Evolutionary conservation across 2,329 filamentous ascomycete species (phyloP).

Genomic region (Mariannaea sp.): DNA sequence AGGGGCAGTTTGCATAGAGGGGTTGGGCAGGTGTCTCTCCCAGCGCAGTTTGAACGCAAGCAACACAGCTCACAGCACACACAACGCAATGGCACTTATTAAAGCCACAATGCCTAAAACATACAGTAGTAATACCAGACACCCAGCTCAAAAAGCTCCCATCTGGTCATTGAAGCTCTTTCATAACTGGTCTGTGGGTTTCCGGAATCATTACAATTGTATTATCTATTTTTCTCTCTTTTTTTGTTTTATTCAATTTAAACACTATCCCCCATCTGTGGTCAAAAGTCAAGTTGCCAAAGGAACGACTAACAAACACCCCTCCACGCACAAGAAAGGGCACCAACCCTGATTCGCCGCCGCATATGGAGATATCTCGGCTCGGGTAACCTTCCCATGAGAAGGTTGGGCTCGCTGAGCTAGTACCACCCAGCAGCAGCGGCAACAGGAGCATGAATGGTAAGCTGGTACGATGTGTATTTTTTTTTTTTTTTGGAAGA

Average conservation of each 20-base stretch:
- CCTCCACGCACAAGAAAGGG: slow-evolving; percentile 32
- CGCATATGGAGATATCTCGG: slow-evolving; percentile 21
- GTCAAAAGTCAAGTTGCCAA: not conserved
- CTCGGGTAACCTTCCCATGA: slow-evolving; percentile 17
- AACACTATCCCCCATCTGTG: not conserved
- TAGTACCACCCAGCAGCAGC: not conserved
- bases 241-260: not conserved
- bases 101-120: not conserved
- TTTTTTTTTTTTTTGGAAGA: no score
- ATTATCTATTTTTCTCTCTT: no score
- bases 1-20: slow-evolving; percentile 12
- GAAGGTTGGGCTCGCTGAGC: slow-evolving; percentile 12
- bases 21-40: slow-evolving; percentile 2
- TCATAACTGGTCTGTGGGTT: no score
- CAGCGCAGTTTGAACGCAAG: not conserved
- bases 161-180: no score
- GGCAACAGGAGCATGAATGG: not conserved
- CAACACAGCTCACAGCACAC: not conserved
- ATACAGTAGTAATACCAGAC: no score
- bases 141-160: no score
- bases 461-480: slow-evolving; percentile 1
- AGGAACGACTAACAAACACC: slow-evolving; percentile 3
- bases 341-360: slow-evolving; percentile 36
- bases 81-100: not conserved
- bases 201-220: no score